phyloP scores from a whole-genome alignment of 345 rosid genomes.

The Hevea brasiliensis region DNA sequence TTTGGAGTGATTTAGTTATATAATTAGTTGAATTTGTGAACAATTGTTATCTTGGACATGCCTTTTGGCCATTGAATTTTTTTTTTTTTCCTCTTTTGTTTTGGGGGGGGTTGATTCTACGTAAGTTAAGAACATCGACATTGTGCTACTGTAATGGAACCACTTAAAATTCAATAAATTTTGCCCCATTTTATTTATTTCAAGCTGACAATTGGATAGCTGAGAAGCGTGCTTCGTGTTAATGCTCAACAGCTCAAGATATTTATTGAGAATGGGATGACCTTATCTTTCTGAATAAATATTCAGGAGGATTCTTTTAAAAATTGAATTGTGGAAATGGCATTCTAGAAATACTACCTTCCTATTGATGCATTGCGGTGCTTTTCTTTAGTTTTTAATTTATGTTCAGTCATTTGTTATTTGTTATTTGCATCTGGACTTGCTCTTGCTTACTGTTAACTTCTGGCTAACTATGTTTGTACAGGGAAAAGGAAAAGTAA shows the following conservation, averaged over 20 bases:
- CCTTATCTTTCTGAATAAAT: too few species aligned
- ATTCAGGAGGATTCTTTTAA: neutral
- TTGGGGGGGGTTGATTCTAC: too few species aligned
- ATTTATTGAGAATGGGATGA: neutral
- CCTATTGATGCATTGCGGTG: neutral
- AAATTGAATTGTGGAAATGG: neutral
- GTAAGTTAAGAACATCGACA: neutral
- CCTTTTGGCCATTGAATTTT: constrained; percentile 1
- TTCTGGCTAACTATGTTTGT: constrained; percentile 18
- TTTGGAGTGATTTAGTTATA: constrained; percentile 5
- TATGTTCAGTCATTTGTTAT: neutral
- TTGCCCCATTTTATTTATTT: neutral
- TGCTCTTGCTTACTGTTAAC: neutral
- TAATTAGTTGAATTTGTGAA: neutral
- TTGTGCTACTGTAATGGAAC: neutral
- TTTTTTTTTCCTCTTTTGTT: too few species aligned
- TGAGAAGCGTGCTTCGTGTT: too few species aligned
- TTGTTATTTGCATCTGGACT: constrained; percentile 5
- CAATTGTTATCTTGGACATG: neutral
- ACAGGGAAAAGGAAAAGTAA: constrained; percentile 65
- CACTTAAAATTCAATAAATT: neutral
- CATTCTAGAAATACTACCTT: neutral
- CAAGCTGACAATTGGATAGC: neutral
- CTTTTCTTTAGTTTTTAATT: neutral
- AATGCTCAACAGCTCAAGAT: too few species aligned